A percentile compares a stretch with the other conserved stretches of the same genome.
Conservation (phyloP, 441 rosid genomes). For the Dalechampia spathulata region DNA sequence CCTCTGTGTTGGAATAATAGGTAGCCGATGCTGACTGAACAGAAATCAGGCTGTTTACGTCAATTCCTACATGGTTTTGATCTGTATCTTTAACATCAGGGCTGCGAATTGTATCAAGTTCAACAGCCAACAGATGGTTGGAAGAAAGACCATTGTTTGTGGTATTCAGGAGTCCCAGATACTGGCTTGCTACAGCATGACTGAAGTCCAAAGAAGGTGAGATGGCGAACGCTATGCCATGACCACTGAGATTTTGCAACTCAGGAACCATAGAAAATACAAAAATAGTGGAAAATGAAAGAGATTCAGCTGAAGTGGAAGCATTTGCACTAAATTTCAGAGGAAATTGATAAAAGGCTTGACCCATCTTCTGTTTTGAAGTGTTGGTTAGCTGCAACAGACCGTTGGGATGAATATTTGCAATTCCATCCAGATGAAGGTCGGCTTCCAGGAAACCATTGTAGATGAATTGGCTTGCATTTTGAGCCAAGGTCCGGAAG, state of each 20-base stretch:
- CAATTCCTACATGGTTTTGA: slow-evolving; percentile 51
- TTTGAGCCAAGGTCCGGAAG: slow-evolving; percentile 15
- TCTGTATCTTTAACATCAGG: slow-evolving; percentile 25
- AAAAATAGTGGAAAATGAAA: slow-evolving; percentile 46
- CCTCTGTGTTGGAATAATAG: slow-evolving; percentile 26
- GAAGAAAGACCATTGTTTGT: slow-evolving; percentile 16
- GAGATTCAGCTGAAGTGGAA: slow-evolving; percentile 16
- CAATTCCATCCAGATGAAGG: slow-evolving; percentile 28
- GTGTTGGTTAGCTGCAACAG: slow-evolving; percentile 32
- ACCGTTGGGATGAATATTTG: slow-evolving; percentile 29
- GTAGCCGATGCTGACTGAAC: slow-evolving; percentile 26
- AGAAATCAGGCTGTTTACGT: slow-evolving; percentile 37
- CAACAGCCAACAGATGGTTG: slow-evolving; percentile 41
- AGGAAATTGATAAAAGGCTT: slow-evolving; percentile 43
- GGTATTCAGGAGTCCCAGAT: not conserved
- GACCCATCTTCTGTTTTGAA: slow-evolving; percentile 25
- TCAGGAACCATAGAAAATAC: slow-evolving; percentile 39
- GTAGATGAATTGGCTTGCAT: slow-evolving; percentile 21
- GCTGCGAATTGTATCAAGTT: slow-evolving; percentile 36
- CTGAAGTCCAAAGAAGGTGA: slow-evolving; percentile 33
- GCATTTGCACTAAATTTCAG: slow-evolving; percentile 31
- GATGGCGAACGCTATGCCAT: slow-evolving; percentile 47
- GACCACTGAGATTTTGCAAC: slow-evolving; percentile 24
- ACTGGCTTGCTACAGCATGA: slow-evolving; percentile 10
- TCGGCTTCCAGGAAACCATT: slow-evolving; percentile 24